These are phyloP conservation scores for Hypoxylon fragiforme DNA, from an alignment of 495 filamentous ascomycete species.

Conservation along the genomic window DNA sequence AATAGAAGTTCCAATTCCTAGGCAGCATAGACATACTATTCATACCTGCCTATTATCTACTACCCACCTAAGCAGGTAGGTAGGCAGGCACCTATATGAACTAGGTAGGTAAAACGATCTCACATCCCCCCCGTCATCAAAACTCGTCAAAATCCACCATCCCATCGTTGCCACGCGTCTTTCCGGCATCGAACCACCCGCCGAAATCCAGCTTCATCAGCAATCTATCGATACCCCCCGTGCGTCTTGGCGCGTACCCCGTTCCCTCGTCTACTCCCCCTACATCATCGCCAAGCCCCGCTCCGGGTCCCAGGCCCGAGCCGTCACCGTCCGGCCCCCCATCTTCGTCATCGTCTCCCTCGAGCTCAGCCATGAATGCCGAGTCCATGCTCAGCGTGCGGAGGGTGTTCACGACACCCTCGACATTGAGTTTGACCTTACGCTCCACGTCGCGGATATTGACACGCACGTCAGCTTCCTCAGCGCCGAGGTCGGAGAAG, in stretches of 20 bases:
- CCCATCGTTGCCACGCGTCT: slow-evolving; percentile 18
- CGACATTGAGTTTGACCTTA: slow-evolving; percentile 62
- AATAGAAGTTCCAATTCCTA: too few species aligned
- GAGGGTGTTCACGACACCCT: slow-evolving; percentile 61
- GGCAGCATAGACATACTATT: neutral
- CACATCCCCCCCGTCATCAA: neutral
- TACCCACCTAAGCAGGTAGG: neutral
- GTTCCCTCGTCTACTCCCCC: slow-evolving; percentile 40
- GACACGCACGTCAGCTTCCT: slow-evolving; percentile 65
- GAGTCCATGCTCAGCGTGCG: slow-evolving; percentile 35
- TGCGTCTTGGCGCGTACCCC: slow-evolving; percentile 63
- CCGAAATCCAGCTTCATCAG: slow-evolving; percentile 85
- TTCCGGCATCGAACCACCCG: slow-evolving; percentile 45
- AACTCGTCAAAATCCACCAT: slow-evolving; percentile 24
- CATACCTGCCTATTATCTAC: neutral
- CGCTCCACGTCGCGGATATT: slow-evolving; percentile 58
- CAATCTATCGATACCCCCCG: slow-evolving; percentile 75
- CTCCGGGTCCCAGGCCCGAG: neutral
- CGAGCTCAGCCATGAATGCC: slow-evolving; percentile 32
- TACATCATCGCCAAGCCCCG: slow-evolving; percentile 1
- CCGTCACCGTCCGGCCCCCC: slow-evolving; percentile 28
- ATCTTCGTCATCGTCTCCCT: slow-evolving; percentile 33
- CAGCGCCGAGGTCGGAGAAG: slow-evolving; percentile 66
- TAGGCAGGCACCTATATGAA: neutral
- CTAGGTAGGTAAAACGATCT: neutral